A percentile compares a stretch with the other conserved stretches of the same genome.
Evolutionary conservation across 768 basidiomycete species (phyloP).

Genomic region (Nidularia pulvinata): DNA sequence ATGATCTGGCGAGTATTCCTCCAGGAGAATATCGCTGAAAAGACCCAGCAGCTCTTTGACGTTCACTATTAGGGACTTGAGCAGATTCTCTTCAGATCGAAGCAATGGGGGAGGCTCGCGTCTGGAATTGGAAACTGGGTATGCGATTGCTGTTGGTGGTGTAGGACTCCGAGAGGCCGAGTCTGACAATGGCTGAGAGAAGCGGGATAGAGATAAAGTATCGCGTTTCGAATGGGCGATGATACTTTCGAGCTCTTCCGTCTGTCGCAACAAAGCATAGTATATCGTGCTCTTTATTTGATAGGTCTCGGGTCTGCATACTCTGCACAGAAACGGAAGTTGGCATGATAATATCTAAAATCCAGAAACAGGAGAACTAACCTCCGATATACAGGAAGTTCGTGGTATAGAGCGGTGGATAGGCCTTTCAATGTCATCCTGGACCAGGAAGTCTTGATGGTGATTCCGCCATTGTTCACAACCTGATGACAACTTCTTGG

Average conservation of each 20-base stretch:
- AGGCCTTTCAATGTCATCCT: conserved; percentile 75
- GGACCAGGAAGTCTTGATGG: conserved; percentile 86
- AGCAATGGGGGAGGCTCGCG: background rate
- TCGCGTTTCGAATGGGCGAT: background rate
- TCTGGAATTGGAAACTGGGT: background rate
- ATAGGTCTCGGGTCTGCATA: conserved; percentile 81
- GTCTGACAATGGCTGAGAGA: too few species aligned
- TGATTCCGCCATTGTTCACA: conserved; percentile 78
- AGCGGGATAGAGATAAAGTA: too few species aligned
- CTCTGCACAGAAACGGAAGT: conserved; percentile 35
- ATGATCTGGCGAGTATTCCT: conserved; percentile 37
- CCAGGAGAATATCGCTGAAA: conserved; percentile 49
- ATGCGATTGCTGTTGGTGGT: background rate
- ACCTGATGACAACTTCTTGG: conserved; percentile 85
- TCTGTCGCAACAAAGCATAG: conserved; percentile 42
- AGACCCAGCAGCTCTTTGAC: conserved; percentile 38
- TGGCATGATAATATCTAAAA: background rate
- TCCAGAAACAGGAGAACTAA: conserved; percentile 19
- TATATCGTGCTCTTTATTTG: conserved; percentile 69
- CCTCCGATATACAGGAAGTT: conserved; percentile 83
- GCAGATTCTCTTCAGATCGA: background rate
- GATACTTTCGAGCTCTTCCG: conserved; percentile 16
- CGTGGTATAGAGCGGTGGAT: conserved; percentile 60
- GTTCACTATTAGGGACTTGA: conserved; percentile 6
- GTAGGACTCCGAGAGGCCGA: too few species aligned